These are phyloP conservation scores for Sporothrix brunneoviolacea DNA, from an alignment of 2,329 filamentous ascomycete genomes.

Conservation along the genomic window DNA sequence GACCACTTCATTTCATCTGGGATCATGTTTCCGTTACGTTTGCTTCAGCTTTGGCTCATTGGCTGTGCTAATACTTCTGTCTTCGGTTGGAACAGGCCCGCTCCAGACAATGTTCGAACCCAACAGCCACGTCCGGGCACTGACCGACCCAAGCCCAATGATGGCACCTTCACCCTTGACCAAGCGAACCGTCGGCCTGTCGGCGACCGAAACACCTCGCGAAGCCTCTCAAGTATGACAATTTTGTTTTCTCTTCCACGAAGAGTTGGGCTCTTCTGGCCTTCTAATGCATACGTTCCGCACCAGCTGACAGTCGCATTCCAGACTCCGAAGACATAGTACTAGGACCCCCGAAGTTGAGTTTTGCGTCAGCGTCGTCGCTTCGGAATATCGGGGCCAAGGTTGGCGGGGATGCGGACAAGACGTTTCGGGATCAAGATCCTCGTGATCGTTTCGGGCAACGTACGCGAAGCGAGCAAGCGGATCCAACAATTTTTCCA, in stretches of 20 bases:
- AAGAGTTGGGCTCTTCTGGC: not conserved
- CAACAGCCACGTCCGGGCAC: conserved; percentile 39
- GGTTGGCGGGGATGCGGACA: conserved; percentile 44
- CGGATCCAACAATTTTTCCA: conserved; percentile 30
- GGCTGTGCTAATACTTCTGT: conserved; percentile 3
- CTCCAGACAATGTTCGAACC: conserved; percentile 3
- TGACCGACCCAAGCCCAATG: conserved; percentile 36
- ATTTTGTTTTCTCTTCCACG: not conserved
- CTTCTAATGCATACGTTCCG: conserved; percentile 14
- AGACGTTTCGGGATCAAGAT: conserved; percentile 44
- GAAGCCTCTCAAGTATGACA: conserved; percentile 49
- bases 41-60: no score
- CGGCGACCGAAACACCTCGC: conserved; percentile 47
- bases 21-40: no score
- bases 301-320: conserved; percentile 9
- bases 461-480: conserved; percentile 34
- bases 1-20: no score
- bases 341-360: conserved; percentile 75
- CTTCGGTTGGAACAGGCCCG: conserved; percentile 6
- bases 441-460: conserved; percentile 54
- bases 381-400: conserved; percentile 39
- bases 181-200: conserved; percentile 45
- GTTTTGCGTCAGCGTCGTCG: conserved; percentile 70
- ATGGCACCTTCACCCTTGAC: conserved; percentile 41
- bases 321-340: conserved; percentile 72